These are phyloP conservation scores for Sequoiadendron giganteum DNA, from an alignment of 75 land plant species.

Conservation along the genomic window DNA sequence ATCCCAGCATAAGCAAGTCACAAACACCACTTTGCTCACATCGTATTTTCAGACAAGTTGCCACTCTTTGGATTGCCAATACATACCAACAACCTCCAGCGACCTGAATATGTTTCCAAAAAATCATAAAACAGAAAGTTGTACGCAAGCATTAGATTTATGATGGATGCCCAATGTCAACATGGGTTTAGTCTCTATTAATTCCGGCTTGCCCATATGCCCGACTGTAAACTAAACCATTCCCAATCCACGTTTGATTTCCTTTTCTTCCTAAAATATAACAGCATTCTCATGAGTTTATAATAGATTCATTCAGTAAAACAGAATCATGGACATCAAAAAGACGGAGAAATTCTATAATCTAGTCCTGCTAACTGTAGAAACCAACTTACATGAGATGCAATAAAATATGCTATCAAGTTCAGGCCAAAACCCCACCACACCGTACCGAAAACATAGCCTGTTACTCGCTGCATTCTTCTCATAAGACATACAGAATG, in stretches of 20 bases:
- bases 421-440: constrained; percentile 93
- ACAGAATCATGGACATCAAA: not conserved
- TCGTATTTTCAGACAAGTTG: constrained; percentile 55
- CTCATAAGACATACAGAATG: constrained; percentile 66
- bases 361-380: not conserved
- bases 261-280: not conserved
- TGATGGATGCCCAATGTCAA: not conserved
- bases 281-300: not conserved
- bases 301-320: not conserved
- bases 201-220: not conserved
- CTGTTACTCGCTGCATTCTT: constrained; percentile 84
- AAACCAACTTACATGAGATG: constrained; percentile 71
- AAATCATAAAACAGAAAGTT: not conserved
- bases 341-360: not conserved
- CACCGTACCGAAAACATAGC: constrained; percentile 86
- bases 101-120: constrained; percentile 40
- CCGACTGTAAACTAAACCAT: not conserved
- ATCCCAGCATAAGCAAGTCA: constrained; percentile 41
- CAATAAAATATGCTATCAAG: constrained; percentile 82
- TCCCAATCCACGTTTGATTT: not conserved
- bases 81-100: constrained; percentile 95
- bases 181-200: not conserved
- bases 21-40: constrained; percentile 45
- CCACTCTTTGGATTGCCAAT: constrained; percentile 69
- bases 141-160: not conserved